These are phyloP conservation scores for Arabidopsis suecica DNA, from an alignment of 345 rosid genomes.

Conservation along the genomic window DNA sequence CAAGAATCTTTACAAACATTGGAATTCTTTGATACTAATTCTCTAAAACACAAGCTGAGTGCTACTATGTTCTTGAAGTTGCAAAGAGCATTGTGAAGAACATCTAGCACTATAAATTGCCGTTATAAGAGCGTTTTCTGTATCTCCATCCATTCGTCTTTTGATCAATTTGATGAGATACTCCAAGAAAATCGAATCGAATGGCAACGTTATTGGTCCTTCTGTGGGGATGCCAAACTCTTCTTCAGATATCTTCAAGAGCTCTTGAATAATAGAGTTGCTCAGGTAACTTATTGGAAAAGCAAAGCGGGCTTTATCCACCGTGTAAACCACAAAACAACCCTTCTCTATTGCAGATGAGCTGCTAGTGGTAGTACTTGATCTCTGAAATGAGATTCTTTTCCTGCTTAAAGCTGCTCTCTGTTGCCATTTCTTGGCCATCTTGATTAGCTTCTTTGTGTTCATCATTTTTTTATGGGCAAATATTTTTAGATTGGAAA, in stretches of 20 bases:
- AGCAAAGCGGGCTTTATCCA: constrained; percentile 6
- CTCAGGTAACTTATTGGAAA: constrained; percentile 29
- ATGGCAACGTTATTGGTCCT: constrained; percentile 45
- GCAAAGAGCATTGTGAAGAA: background rate
- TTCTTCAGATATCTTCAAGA: constrained; percentile 48
- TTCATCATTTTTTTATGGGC: background rate
- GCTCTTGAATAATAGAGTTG: constrained; percentile 33
- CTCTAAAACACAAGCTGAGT: constrained; percentile 13
- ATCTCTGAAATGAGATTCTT: constrained; percentile 16
- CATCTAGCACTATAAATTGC: constrained; percentile 9
- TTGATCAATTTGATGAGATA: constrained; percentile 30
- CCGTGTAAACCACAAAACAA: constrained; percentile 43
- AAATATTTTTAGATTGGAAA: background rate
- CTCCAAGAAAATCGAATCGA: constrained; percentile 39
- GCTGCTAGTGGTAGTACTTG: background rate
- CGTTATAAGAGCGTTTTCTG: constrained; percentile 22
- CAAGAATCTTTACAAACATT: background rate
- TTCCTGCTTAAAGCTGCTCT: constrained; percentile 25
- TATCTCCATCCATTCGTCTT: background rate
- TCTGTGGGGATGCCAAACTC: constrained; percentile 41
- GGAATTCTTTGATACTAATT: background rate
- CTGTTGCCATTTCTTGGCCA: constrained; percentile 34
- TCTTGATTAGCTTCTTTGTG: background rate
- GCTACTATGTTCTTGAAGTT: background rate
- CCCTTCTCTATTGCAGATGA: constrained; percentile 27